Percentiles rank a stretch among this genome's conserved stretches.
These are phyloP conservation scores for Zalaria sp. DNA, from an alignment of 2,329 filamentous ascomycete genomes.

Conservation along the genomic window DNA sequence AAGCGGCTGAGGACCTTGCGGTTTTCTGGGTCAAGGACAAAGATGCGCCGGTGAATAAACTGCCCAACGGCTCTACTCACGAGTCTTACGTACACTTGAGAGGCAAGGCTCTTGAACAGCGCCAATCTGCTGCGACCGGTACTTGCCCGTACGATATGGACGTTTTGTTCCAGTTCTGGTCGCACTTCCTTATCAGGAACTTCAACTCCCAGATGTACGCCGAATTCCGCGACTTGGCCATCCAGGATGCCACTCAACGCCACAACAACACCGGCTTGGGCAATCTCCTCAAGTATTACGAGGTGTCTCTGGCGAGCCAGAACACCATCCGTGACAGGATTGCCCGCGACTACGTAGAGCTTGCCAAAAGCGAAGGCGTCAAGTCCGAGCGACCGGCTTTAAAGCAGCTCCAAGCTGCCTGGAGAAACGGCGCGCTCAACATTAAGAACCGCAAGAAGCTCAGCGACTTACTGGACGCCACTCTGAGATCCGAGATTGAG, in stretches of 20 bases:
- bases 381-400: constrained; percentile 31
- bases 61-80: constrained; percentile 29
- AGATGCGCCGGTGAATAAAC: constrained; percentile 25
- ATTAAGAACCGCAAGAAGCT: constrained; percentile 44
- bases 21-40: constrained; percentile 39
- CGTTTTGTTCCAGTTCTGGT: constrained; percentile 62
- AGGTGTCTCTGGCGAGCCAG: constrained; percentile 38
- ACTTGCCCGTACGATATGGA: constrained; percentile 44
- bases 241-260: constrained; percentile 45
- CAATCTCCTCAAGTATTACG: constrained; percentile 53
- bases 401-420: constrained; percentile 36
- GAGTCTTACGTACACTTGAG: constrained; percentile 36
- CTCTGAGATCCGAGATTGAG: constrained; percentile 39
- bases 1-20: constrained; percentile 8
- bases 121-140: constrained; percentile 27
- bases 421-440: constrained; percentile 40
- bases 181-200: constrained; percentile 55
- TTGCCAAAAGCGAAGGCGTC: constrained; percentile 35
- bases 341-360: constrained; percentile 39
- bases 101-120: constrained; percentile 35
- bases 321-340: constrained; percentile 38
- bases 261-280: constrained; percentile 42
- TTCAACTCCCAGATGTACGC: constrained; percentile 65
- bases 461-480: constrained; percentile 34
- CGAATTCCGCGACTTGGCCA: constrained; percentile 55